Base-by-base conservation (phyloP, 306 rosid species). In the Cyclanthera cordifolia region DNA sequence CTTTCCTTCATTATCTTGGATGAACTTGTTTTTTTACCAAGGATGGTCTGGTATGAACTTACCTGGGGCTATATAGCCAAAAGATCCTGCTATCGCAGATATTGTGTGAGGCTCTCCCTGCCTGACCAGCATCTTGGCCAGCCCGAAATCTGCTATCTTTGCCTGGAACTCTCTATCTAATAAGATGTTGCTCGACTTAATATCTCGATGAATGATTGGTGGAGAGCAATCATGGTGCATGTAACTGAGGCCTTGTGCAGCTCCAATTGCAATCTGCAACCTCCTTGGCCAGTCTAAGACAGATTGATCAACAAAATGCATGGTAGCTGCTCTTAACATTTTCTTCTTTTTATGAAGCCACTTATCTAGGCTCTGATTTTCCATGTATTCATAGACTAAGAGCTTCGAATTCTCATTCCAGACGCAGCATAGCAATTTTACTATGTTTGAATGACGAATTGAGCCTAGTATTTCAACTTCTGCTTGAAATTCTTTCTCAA, bases 11-110 rank as follows among this genome's bases (percentile, higher is more conserved):
- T 17, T 2, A n/a, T 59, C 45, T 15, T 30, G 66, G 66, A 14
- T 15, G 19, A 27, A 56, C 0, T 30, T 58, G 65, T 57, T 6
- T 6, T 32, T 32, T 58, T 58, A 17, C 67, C 48, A 59, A 17
- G 67, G 48, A 59, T 30, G 59, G 16, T 12, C 6, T 37, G 1
- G 46, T 79, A 41, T 63, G 52, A 43, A 20, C 34, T 65, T 65
- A 93, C 99, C 99, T 47, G 96, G 99, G 58, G 99, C 91, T 2
- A 90, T 83, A 77, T 90, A 93, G 28, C 99, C 99, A 7, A 83
- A 82, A 41, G 99, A 79, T 60, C 99, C 99, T 17, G 95, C 99
- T 75, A 93, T 48, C 66, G 66, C 72, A 10, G 94, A 83, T 66
- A 85, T 71, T 1, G 85, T 74, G 69, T 78, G 73, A 21, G 66